A percentile compares a stretch with the other conserved stretches of the same genome.
phyloP scores from a whole-genome alignment of 306 rosid species.

The Begonia fuchsioides region DNA sequence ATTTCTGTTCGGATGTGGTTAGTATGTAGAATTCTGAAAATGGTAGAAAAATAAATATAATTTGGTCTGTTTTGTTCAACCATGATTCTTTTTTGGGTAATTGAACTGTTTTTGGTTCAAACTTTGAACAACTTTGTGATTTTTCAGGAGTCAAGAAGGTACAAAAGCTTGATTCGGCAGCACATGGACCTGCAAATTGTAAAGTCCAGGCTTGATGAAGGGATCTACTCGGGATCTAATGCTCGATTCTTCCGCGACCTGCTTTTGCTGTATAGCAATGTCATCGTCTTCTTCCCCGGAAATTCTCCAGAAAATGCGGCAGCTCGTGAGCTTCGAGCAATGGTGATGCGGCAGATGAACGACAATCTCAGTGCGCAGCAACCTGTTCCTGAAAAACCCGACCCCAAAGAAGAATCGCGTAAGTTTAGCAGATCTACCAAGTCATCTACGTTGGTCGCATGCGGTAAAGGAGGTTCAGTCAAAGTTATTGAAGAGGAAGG shows the following conservation, averaged over 20 bases:
- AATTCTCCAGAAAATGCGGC: conserved; percentile 20
- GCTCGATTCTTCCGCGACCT: conserved; percentile 33
- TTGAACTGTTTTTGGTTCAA: too few species aligned
- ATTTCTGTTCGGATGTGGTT: too few species aligned
- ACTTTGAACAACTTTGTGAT: background rate
- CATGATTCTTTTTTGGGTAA: too few species aligned
- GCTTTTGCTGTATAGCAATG: conserved; percentile 31
- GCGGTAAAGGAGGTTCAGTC: conserved; percentile 18
- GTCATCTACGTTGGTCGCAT: conserved; percentile 10
- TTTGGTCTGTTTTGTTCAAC: too few species aligned
- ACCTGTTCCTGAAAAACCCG: conserved; percentile 1
- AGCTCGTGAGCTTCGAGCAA: conserved; percentile 21
- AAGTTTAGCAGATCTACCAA: conserved; percentile 5
- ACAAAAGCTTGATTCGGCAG: conserved; percentile 25
- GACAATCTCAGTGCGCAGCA: conserved; percentile 8
- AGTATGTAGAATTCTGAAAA: too few species aligned
- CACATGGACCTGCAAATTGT: conserved; percentile 33
- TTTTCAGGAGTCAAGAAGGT: conserved; percentile 32
- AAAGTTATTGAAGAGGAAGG: conserved; percentile 12
- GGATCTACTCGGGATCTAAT: conserved; percentile 12
- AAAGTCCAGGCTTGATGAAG: conserved; percentile 23
- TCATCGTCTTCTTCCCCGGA: conserved; percentile 24
- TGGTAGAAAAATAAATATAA: too few species aligned
- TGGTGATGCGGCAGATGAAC: conserved; percentile 25
- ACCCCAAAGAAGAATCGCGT: conserved; percentile 11